Percentiles rank a stretch among this genome's conserved stretches.
phyloP scores from a whole-genome alignment of 2,329 filamentous ascomycete species.

The Epichloe uncinata region DNA sequence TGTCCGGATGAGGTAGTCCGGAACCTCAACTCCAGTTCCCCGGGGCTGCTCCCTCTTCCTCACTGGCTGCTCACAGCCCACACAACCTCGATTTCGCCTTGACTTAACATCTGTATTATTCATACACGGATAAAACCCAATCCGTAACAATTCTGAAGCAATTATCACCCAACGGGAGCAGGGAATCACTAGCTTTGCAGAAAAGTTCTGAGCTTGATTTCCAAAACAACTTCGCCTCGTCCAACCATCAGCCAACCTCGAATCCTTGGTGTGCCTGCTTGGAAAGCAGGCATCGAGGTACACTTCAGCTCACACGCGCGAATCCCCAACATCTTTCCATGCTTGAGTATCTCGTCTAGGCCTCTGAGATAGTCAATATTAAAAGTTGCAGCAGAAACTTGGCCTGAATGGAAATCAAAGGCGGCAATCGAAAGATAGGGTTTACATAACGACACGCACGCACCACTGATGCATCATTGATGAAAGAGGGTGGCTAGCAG shows the following conservation, averaged over 20 bases:
- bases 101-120: constrained; percentile 1
- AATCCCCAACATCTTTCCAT: neutral
- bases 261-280: neutral
- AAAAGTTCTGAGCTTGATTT: neutral
- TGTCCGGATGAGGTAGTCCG: neutral
- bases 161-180: neutral
- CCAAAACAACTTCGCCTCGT: neutral
- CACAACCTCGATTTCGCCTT: neutral
- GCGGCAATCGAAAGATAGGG: too few relatives aligned
- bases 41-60: neutral
- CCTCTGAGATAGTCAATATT: neutral
- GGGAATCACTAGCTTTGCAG: neutral
- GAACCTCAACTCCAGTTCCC: neutral
- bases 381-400: too few relatives aligned
- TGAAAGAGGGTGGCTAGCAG: neutral
- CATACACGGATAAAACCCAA: neutral
- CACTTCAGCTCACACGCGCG: neutral
- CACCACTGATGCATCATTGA: too few relatives aligned
- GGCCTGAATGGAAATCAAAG: too few relatives aligned
- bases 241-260: too few relatives aligned
- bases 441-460: too few relatives aligned
- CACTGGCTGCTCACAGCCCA: neutral
- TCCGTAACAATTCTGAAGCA: neutral
- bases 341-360: neutral
- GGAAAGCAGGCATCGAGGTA: neutral